Evolutionary conservation across 2,329 filamentous ascomycete genomes (phyloP).

Genomic region (Nemania diffusa): DNA sequence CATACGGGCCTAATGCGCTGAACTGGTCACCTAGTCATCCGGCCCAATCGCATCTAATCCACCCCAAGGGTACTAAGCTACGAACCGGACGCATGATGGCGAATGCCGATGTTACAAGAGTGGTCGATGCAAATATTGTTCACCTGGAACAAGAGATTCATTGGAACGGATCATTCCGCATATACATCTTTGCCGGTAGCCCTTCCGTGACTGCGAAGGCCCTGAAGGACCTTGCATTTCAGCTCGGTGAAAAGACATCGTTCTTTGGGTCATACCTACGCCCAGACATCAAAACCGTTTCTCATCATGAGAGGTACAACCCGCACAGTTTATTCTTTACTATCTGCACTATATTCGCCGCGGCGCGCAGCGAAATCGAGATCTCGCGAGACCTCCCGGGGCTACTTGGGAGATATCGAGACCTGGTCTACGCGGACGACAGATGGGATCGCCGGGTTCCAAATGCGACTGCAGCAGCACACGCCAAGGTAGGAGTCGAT

Average conservation of each 20-base stretch:
- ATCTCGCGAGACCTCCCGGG: conserved; percentile 76
- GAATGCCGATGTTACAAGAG: conserved; percentile 83
- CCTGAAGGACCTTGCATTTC: conserved; percentile 74
- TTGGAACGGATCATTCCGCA: conserved; percentile 85
- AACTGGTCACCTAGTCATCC: conserved; percentile 84
- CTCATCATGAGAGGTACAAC: conserved; percentile 83
- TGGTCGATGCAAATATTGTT: conserved; percentile 88
- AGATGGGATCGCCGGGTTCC: conserved; percentile 77
- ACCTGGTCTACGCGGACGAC: conserved; percentile 89
- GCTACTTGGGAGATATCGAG: conserved; percentile 77
- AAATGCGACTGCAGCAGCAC: conserved; percentile 76
- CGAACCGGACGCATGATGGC: conserved; percentile 79
- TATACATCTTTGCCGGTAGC: conserved; percentile 86
- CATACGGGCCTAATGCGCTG: conserved; percentile 81
- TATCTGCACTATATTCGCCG: conserved; percentile 78
- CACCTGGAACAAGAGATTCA: conserved; percentile 91
- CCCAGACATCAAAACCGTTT: conserved; percentile 69
- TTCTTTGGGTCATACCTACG: conserved; percentile 77
- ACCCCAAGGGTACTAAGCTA: conserved; percentile 72
- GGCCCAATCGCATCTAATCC: conserved; percentile 75
- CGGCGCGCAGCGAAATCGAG: conserved; percentile 74
- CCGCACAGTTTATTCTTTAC: conserved; percentile 87
- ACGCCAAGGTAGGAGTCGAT: conserved; percentile 86
- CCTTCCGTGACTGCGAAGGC: conserved; percentile 69
- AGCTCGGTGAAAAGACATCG: conserved; percentile 72